These are phyloP conservation scores for Stachybotrys echinatus DNA, from an alignment of 2,329 filamentous ascomycete genomes.

Conservation along the genomic window DNA sequence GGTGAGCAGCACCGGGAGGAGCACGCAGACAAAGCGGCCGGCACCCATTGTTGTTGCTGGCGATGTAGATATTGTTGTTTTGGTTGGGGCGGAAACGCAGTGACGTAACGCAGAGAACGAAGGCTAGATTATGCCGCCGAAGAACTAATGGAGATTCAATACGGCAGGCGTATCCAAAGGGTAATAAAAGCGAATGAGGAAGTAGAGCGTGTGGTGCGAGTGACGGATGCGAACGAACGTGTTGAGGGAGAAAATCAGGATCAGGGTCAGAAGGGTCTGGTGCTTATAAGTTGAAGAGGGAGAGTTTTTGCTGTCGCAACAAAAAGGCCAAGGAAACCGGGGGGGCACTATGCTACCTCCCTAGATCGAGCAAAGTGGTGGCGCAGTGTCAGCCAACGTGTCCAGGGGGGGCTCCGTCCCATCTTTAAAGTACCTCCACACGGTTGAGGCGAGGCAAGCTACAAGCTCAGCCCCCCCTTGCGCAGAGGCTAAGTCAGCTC, in stretches of 20 bases:
- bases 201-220: neutral
- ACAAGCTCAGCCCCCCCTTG: neutral
- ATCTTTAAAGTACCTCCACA: neutral
- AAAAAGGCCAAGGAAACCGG: no score
- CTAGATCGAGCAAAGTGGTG: no score
- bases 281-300: neutral
- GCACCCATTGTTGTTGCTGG: constrained; percentile 42
- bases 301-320: no score
- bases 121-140: no score
- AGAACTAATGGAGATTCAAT: neutral
- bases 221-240: neutral
- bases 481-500: no score
- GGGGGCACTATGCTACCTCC: no score
- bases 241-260: neutral
- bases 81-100: neutral
- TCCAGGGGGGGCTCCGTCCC: neutral
- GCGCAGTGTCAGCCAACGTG: neutral
- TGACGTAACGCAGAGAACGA: neutral
- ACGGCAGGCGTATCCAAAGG: neutral
- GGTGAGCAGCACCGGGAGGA: constrained; percentile 78
- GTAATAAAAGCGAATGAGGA: neutral
- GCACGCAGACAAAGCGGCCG: constrained; percentile 81
- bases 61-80: constrained; percentile 17
- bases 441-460: neutral
- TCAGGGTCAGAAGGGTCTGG: no score